Base-by-base conservation (phyloP, 352 stramenopile species). In the Phytophthora hybrid region DNA sequence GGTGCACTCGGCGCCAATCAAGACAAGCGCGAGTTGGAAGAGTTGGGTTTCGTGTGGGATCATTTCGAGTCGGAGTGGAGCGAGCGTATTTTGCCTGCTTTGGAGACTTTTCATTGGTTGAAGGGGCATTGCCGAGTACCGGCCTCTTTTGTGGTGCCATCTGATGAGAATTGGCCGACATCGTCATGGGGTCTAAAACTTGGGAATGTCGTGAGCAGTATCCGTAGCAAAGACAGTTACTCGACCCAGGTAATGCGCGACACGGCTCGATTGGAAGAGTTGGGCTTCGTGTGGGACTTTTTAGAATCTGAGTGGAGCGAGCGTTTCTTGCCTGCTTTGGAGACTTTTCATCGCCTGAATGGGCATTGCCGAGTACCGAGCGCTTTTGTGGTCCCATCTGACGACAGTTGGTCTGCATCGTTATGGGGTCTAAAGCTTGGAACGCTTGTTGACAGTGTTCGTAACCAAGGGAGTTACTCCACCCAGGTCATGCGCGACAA, bases 211-310 rank as follows among this genome's bases (percentile, higher is more conserved):
- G n/a, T n/a, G n/a, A n/a, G n/a, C n/a, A n/a, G n/a, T n/a, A n/a
- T n/a, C n/a, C n/a, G n/a, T n/a, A n/a, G n/a, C n/a, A n/a, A n/a
- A n/a, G n/a, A n/a, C n/a, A n/a, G 4, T n/a, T n/a, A n/a, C n/a
- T n/a, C n/a, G n/a, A n/a, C n/a, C n/a, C n/a, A n/a, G n/a, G n/a
- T n/a, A 7, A 7, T 7, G 3, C 31, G 31, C 7, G 31, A 34
- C 31, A 34, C 3, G 31, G 3, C 31, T 34, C 31, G 31, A 34
- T 34, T 34, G 31, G 53, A 63, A 10, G n/a, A n/a, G n/a, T 69
- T 90, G 7, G 76, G 63, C 2, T 89, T 91, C 23, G 63, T 79
- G 18, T 88, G 80, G 81, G 78, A 77, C 58, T 29, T 49, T 6
- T 41, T 55, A n/a, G 79, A 79, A 31, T 47, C 54, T 37, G 80